phyloP scores from a whole-genome alignment of 148 eudicot genomes.

The Diospyros kaki region DNA sequence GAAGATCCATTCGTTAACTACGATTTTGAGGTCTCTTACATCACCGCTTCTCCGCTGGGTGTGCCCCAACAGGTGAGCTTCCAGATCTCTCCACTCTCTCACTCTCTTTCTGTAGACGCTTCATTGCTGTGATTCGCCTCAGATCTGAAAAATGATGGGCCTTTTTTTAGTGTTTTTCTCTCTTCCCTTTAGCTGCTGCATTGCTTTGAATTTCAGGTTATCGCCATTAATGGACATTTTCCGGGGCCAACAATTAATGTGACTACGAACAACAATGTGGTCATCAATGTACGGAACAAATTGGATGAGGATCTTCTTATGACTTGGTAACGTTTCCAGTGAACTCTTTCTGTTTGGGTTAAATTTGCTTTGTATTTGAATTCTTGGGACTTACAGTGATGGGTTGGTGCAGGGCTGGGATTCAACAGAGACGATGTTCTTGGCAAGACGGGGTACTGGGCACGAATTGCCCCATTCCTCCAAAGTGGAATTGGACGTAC shows the following conservation, averaged over 20 bases:
- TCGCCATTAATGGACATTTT: conserved; percentile 3
- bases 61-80: conserved; percentile 43
- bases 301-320: conserved; percentile 8
- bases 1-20: conserved; percentile 54
- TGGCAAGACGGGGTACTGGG: conserved; percentile 18
- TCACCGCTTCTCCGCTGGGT: conserved; percentile 83
- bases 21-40: conserved; percentile 74
- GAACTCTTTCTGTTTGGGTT: too few species aligned
- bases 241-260: conserved; percentile 5
- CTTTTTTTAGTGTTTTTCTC: neutral
- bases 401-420: neutral
- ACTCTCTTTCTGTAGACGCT: neutral
- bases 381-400: too few species aligned
- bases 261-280: neutral
- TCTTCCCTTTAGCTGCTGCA: neutral
- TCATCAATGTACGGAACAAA: conserved; percentile 4
- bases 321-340: conserved; percentile 4
- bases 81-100: neutral
- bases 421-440: conserved; percentile 3
- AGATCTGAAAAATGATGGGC: neutral
- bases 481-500: conserved; percentile 12
- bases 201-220: neutral
- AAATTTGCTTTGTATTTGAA: neutral
- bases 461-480: conserved; percentile 11
- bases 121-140: neutral